Conservation (phyloP, 106 monocot genomes). For the Allium cepa region DNA sequence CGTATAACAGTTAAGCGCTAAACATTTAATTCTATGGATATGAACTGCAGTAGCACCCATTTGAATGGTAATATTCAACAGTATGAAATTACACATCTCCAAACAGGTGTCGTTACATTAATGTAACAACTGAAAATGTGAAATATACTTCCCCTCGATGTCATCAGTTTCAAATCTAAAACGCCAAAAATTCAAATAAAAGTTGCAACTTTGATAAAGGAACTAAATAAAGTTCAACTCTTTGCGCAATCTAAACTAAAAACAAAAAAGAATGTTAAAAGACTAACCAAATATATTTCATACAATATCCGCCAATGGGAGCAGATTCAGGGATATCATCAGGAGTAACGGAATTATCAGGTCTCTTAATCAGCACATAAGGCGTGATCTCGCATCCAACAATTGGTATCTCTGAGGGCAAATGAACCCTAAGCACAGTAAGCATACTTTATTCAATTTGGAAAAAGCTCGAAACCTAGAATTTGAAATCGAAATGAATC, state of each 20-base stretch:
- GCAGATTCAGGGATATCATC: constrained; percentile 46
- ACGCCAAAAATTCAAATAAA: neutral
- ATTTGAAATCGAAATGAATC: neutral
- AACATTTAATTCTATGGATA: too few relatives aligned
- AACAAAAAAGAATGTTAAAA: neutral
- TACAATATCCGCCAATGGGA: constrained; percentile 44
- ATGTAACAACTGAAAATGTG: too few relatives aligned
- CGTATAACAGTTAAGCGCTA: too few relatives aligned
- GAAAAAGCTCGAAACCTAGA: constrained; percentile 14
- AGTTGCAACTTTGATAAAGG: neutral
- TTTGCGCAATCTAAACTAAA: neutral
- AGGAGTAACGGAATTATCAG: constrained; percentile 27
- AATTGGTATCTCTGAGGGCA: constrained; percentile 70
- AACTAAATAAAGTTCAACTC: neutral
- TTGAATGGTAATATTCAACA: too few relatives aligned
- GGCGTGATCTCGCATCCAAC: constrained; percentile 86
- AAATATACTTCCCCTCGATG: too few relatives aligned
- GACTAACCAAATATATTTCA: constrained; percentile 62
- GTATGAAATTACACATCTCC: too few relatives aligned
- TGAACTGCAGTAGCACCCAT: too few relatives aligned
- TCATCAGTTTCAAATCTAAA: too few relatives aligned
- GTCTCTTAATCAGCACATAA: constrained; percentile 47
- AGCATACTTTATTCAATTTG: constrained; percentile 37
- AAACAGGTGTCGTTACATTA: too few relatives aligned
- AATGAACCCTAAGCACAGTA: constrained; percentile 61